Evolutionary conservation across 305 asterid species (phyloP).

Genomic region (Andrographis paniculata): DNA sequence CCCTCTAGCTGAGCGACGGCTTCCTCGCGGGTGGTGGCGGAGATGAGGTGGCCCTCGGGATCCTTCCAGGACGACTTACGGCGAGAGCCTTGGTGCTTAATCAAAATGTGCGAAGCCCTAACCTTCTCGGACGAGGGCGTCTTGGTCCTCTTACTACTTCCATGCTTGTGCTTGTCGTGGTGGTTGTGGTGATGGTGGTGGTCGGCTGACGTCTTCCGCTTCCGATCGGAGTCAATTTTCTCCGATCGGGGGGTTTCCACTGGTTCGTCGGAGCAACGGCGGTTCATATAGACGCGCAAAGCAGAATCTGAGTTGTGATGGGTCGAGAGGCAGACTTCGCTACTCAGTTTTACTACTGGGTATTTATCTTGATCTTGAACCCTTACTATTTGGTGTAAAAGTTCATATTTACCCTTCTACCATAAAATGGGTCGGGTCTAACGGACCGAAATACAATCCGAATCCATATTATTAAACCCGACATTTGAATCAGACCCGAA

Average conservation of each 20-base stretch:
- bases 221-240: conserved; percentile 74
- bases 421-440: no score
- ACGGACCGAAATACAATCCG: no score
- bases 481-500: no score
- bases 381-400: no score
- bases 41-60: conserved; percentile 66
- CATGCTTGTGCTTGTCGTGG: conserved; percentile 27
- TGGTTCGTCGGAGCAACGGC: no score
- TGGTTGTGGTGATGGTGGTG: conserved; percentile 22
- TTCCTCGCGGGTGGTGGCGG: conserved; percentile 60
- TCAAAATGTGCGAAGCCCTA: conserved; percentile 79
- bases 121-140: conserved; percentile 71
- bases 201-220: conserved; percentile 63
- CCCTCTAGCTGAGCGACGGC: conserved; percentile 60
- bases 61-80: conserved; percentile 95
- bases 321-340: no score
- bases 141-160: conserved; percentile 45
- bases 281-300: no score
- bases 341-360: no score
- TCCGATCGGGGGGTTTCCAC: conserved; percentile 26
- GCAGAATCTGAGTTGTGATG: no score
- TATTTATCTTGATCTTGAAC: no score
- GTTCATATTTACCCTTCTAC: no score
- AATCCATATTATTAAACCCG: no score
- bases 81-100: conserved; percentile 90